Conservation (phyloP, 306 rosid genomes). For the Trifolium dubium region DNA sequence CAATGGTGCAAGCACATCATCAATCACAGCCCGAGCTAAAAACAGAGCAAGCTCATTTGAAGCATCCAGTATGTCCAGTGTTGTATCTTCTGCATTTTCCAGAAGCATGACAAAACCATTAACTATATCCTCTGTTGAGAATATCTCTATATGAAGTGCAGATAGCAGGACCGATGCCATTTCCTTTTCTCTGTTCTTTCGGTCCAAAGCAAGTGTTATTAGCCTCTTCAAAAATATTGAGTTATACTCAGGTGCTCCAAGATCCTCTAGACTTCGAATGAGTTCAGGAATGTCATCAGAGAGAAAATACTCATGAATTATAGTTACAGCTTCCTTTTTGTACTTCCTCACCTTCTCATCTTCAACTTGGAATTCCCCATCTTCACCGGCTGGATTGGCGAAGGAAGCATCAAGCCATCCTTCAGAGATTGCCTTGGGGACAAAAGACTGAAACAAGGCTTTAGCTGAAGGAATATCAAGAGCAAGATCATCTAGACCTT, state of each 20-base stretch:
- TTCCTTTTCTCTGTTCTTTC: conserved; percentile 97
- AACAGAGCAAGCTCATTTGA: conserved; percentile 95
- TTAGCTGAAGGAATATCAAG: conserved; percentile 95
- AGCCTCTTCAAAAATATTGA: conserved; percentile 89
- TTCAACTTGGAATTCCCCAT: conserved; percentile 60
- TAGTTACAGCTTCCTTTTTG: conserved; percentile 82
- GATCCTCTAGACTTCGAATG: conserved; percentile 87
- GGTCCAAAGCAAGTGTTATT: conserved; percentile 92
- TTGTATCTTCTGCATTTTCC: conserved; percentile 94
- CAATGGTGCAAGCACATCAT: conserved; percentile 90
- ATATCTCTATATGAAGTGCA: conserved; percentile 94
- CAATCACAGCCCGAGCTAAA: conserved; percentile 94
- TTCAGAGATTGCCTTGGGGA: conserved; percentile 79
- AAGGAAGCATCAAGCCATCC: conserved; percentile 97
- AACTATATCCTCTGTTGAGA: conserved; percentile 89
- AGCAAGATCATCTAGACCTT: conserved; percentile 95
- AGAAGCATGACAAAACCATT: conserved; percentile 86
- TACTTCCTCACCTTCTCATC: conserved; percentile 70
- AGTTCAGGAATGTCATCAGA: conserved; percentile 98
- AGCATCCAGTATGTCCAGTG: conserved; percentile 91
- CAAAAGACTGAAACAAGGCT: conserved; percentile 62
- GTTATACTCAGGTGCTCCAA: conserved; percentile 77
- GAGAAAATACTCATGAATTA: conserved; percentile 90
- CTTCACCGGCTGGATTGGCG: conserved; percentile 59
- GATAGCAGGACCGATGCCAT: conserved; percentile 97